Conservation (phyloP, 2,329 filamentous ascomycete genomes). For the Arachnopeziza araneosa region DNA sequence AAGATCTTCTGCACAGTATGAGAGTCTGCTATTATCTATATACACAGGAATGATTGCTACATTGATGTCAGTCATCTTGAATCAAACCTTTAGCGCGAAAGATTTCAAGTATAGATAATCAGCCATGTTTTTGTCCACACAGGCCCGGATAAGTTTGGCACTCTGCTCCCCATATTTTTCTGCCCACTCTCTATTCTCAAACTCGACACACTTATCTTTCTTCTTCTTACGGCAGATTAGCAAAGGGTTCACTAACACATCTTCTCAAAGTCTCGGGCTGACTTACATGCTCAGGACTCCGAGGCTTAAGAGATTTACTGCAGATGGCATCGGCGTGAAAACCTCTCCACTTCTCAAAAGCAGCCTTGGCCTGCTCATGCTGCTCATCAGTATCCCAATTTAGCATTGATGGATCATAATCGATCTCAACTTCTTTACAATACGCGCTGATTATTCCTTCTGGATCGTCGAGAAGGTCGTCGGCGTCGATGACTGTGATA, state of each 20-base stretch:
- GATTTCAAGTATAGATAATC: conserved; percentile 80
- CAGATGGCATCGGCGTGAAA: conserved; percentile 94
- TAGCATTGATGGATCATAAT: conserved; percentile 74
- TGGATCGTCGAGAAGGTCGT: conserved; percentile 86
- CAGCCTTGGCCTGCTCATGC: conserved; percentile 60
- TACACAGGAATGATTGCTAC: not conserved
- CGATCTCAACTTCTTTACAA: conserved; percentile 74
- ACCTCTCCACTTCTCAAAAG: conserved; percentile 95
- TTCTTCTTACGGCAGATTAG: not conserved
- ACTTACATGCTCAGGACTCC: conserved; percentile 57
- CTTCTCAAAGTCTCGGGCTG: not conserved
- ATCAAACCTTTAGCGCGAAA: conserved; percentile 60
- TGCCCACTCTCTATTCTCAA: conserved; percentile 64
- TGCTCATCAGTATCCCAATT: conserved; percentile 74
- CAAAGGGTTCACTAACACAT: not conserved
- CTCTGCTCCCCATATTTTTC: conserved; percentile 69
- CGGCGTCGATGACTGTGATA: conserved; percentile 86
- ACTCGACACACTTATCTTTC: not conserved
- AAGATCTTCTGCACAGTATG: too few relatives aligned
- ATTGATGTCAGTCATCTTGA: not conserved
- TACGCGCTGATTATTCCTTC: conserved; percentile 69
- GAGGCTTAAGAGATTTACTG: conserved; percentile 68
- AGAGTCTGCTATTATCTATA: too few relatives aligned
- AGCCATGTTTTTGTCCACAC: conserved; percentile 64
- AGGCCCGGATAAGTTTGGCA: conserved; percentile 62